phyloP scores from a whole-genome alignment of 1,139 yeast genomes.

The Sugiyamaella sp. region DNA sequence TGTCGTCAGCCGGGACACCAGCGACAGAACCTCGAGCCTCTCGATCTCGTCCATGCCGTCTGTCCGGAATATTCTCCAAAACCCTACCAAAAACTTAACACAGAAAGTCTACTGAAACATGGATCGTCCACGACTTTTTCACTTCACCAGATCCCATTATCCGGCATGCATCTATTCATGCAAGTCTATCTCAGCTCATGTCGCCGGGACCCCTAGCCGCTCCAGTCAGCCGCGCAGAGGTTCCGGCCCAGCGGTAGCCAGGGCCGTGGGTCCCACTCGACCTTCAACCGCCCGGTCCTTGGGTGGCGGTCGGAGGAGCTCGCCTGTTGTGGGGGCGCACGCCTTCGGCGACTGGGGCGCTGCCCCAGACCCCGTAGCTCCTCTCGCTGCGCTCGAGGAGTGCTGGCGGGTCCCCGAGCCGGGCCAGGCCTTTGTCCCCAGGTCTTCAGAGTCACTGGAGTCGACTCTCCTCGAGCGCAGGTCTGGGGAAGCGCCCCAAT shows the following conservation, averaged over 20 bases:
- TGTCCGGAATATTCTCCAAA: neutral
- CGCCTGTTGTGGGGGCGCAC: no score
- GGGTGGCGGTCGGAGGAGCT: no score
- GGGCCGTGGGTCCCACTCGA: neutral
- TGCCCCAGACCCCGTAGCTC: neutral
- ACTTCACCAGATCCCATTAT: no score
- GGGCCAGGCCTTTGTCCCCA: no score
- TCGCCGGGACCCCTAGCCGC: neutral
- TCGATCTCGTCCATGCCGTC: constrained; percentile 39
- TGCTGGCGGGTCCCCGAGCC: no score
- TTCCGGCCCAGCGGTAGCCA: neutral
- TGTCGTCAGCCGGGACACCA: constrained; percentile 41
- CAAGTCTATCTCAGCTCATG: neutral
- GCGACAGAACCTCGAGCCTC: constrained; percentile 41
- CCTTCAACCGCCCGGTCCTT: neutral
- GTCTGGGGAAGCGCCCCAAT: no score
- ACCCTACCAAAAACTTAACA: neutral
- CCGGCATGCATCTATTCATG: no score
- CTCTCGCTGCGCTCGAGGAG: neutral
- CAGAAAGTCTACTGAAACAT: neutral
- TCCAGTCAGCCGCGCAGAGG: constrained; percentile 7
- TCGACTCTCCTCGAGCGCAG: no score
- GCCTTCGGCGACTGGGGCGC: neutral
- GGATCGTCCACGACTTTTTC: neutral
- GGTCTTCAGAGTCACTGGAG: no score